Conservation (phyloP, 257 asterid genomes). For the Solanum pimpinellifolium region DNA sequence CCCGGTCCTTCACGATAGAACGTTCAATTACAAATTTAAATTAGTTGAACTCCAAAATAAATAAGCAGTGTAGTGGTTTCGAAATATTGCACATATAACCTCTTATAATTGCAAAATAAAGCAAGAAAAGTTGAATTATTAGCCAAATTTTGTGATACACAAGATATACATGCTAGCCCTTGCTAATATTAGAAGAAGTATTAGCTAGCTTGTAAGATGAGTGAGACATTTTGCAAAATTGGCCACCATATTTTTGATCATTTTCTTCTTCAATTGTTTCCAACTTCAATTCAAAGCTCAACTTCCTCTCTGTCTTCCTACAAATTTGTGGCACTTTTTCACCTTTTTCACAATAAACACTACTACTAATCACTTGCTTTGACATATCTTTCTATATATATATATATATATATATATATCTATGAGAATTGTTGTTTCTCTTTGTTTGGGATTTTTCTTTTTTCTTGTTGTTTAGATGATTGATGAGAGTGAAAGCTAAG, state of each 20-base stretch:
- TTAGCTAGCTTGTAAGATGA: not conserved
- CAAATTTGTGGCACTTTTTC: not conserved
- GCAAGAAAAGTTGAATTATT: not conserved
- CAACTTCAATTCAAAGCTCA: not conserved
- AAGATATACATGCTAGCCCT: not conserved
- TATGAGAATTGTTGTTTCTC: not conserved
- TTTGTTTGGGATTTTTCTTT: not conserved
- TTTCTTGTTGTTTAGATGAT: not conserved
- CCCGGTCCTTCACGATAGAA: not conserved
- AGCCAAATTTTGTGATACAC: not conserved
- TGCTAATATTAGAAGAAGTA: not conserved
- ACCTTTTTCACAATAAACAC: not conserved
- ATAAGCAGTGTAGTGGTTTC: accelerated
- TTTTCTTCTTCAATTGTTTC: not conserved
- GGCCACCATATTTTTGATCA: not conserved
- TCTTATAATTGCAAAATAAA: not conserved
- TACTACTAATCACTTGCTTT: not conserved
- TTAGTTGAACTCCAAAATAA: not conserved
- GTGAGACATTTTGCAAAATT: not conserved
- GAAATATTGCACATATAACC: not conserved
- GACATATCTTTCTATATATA: not conserved
- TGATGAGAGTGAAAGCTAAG: not conserved
- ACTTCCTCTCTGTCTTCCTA: not conserved
- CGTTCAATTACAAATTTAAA: not conserved
- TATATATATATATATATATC: not conserved